Evolutionary conservation across 2,329 filamentous ascomycete genomes (phyloP).

Genomic region (Venturia pyrina): DNA sequence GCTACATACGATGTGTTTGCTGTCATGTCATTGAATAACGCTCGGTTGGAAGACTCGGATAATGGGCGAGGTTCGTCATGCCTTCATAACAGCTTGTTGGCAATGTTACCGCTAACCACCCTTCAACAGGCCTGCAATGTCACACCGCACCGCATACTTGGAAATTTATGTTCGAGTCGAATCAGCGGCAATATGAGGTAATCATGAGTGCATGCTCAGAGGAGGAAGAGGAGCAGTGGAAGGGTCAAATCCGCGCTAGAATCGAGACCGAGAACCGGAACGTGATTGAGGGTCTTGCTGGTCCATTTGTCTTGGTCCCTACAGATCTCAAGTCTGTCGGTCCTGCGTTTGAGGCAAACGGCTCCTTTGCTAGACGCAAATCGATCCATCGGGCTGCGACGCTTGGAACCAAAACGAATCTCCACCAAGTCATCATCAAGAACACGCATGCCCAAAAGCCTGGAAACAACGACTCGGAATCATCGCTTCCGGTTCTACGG

Average conservation of each 20-base stretch:
- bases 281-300: conserved; percentile 38
- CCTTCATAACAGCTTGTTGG: not conserved
- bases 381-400: conserved; percentile 74
- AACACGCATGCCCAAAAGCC: conserved; percentile 66
- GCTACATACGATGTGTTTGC: conserved; percentile 64
- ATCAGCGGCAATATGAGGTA: conserved; percentile 69
- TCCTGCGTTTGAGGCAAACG: conserved; percentile 62
- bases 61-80: conserved; percentile 54
- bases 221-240: conserved; percentile 74
- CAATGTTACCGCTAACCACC: conserved; percentile 13
- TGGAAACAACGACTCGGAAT: conserved; percentile 34
- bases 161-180: conserved; percentile 78
- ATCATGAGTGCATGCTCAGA: conserved; percentile 78
- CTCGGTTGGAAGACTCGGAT: conserved; percentile 60
- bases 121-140: conserved; percentile 65
- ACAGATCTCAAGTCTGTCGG: conserved; percentile 66
- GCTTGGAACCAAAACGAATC: conserved; percentile 54
- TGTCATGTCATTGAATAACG: conserved; percentile 57
- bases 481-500: conserved; percentile 53
- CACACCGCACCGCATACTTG: conserved; percentile 79
- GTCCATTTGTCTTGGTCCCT: conserved; percentile 36
- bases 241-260: conserved; percentile 49
- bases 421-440: conserved; percentile 74
- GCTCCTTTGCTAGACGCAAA: conserved; percentile 53
- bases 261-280: conserved; percentile 42